Evolutionary conservation across 805 yeast genomes (phyloP).

Genomic region (Cyberlindnera japonica): DNA sequence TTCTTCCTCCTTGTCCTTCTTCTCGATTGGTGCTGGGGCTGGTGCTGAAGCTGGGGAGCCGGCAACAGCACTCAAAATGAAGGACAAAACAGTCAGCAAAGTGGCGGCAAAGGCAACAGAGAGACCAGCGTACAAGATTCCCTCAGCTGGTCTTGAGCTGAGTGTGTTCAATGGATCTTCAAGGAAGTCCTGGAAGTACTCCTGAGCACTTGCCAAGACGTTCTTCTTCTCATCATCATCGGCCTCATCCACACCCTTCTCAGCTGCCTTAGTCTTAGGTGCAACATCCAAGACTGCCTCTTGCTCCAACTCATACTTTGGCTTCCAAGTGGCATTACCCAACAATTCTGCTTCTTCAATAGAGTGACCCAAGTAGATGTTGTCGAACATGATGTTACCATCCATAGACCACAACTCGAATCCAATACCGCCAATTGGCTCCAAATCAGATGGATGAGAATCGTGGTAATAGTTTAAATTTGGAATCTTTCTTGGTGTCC

Average conservation of each 20-base stretch:
- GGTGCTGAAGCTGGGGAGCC: conserved; percentile 19
- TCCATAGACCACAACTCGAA: conserved; percentile 91
- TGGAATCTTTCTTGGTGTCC: conserved; percentile 62
- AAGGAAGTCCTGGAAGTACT: conserved; percentile 37
- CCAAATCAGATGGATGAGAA: conserved; percentile 52
- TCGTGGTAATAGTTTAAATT: conserved; percentile 73
- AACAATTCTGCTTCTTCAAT: conserved; percentile 78
- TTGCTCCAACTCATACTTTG: conserved; percentile 51
- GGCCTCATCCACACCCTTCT: neutral
- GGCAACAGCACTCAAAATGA: conserved; percentile 23
- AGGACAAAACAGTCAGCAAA: conserved; percentile 40
- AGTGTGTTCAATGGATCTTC: conserved; percentile 44
- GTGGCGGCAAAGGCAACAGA: conserved; percentile 40
- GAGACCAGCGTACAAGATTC: conserved; percentile 42
- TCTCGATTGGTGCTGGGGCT: conserved; percentile 4
- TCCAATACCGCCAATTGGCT: conserved; percentile 75
- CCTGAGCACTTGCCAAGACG: conserved; percentile 28
- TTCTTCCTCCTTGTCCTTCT: conserved; percentile 15
- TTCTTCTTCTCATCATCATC: conserved; percentile 2
- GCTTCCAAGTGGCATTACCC: conserved; percentile 71
- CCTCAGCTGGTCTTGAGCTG: conserved; percentile 45
- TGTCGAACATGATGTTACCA: conserved; percentile 68
- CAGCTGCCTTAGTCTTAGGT: conserved; percentile 4
- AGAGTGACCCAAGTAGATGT: conserved; percentile 81
- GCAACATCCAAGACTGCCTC: conserved; percentile 18